These are phyloP conservation scores for Primulina tabacum DNA, from an alignment of 257 asterid species.

Conservation along the genomic window DNA sequence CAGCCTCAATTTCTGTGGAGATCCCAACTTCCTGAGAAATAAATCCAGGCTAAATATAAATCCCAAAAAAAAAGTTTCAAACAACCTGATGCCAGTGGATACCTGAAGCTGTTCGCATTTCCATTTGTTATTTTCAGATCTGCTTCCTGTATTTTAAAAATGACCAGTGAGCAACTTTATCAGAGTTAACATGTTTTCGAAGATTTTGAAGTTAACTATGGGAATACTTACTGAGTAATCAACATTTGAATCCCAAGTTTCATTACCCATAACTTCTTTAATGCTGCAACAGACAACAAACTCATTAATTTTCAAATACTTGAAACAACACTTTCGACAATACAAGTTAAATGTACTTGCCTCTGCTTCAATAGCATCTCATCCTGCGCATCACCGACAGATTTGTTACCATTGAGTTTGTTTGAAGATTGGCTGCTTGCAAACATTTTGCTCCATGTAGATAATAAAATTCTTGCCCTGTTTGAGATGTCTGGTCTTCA, in stretches of 20 bases:
- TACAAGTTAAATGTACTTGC: constrained; percentile 39
- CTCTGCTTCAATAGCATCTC: constrained; percentile 89
- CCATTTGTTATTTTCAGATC: constrained; percentile 40
- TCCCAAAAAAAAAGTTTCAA: constrained; percentile 8
- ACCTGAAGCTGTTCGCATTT: constrained; percentile 60
- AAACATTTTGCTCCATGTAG: constrained; percentile 79
- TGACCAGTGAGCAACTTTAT: constrained; percentile 17
- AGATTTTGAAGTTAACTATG: constrained; percentile 16
- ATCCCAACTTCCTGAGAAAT: constrained; percentile 58
- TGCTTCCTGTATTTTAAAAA: constrained; percentile 52
- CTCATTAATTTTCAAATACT: constrained; percentile 22
- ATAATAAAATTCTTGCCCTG: constrained; percentile 83
- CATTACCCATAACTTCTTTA: constrained; percentile 71
- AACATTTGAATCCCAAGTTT: constrained; percentile 56
- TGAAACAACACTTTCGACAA: neutral
- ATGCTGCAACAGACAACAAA: constrained; percentile 63
- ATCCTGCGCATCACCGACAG: constrained; percentile 59
- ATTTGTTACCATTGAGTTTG: constrained; percentile 56
- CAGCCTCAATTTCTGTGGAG: constrained; percentile 63
- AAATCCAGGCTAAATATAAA: constrained; percentile 26
- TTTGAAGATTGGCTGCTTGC: constrained; percentile 61
- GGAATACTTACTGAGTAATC: constrained; percentile 50
- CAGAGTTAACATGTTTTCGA: constrained; percentile 18
- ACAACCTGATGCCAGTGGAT: constrained; percentile 23
- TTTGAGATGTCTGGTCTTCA: constrained; percentile 89